Evolutionary conservation across 2,329 filamentous ascomycete genomes (phyloP).

Genomic region (Pyrenophora graminea): DNA sequence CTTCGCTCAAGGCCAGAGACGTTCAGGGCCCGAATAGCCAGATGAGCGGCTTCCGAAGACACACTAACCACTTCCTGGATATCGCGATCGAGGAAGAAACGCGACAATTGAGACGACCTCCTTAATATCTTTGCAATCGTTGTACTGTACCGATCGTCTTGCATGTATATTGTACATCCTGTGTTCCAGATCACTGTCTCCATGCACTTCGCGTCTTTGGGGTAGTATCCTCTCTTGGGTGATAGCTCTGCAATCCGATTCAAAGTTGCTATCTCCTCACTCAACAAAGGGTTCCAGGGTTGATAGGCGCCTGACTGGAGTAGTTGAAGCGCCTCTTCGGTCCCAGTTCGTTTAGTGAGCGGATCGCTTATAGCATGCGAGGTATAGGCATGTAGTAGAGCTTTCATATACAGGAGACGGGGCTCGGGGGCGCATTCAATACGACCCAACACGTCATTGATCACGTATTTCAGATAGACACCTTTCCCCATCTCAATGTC

Average conservation of each 20-base stretch:
- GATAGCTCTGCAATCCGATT: constrained; percentile 41
- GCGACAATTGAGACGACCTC: constrained; percentile 15
- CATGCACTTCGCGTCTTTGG: constrained; percentile 30
- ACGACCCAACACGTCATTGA: constrained; percentile 60
- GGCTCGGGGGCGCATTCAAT: constrained; percentile 64
- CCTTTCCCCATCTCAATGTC: constrained; percentile 40
- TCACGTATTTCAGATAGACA: constrained; percentile 55
- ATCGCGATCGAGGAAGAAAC: constrained; percentile 1
- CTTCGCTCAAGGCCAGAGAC: background rate
- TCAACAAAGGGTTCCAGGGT: constrained; percentile 32
- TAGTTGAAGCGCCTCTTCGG: constrained; percentile 61
- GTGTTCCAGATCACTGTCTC: constrained; percentile 39
- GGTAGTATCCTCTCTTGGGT: constrained; percentile 44
- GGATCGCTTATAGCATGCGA: constrained; percentile 62
- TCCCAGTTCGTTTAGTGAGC: constrained; percentile 63
- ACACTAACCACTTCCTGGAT: background rate
- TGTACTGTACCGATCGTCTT: constrained; percentile 38
- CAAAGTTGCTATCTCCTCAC: constrained; percentile 7
- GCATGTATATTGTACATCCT: constrained; percentile 26
- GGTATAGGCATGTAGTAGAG: constrained; percentile 64
- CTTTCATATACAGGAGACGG: constrained; percentile 59
- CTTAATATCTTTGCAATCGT: constrained; percentile 20
- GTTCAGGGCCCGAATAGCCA: constrained; percentile 22
- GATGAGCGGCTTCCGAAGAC: constrained; percentile 13
- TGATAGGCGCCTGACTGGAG: constrained; percentile 57